Conservation (phyloP, 371 early-diverging fungal genomes). For the Umbelopsis sp. region DNA sequence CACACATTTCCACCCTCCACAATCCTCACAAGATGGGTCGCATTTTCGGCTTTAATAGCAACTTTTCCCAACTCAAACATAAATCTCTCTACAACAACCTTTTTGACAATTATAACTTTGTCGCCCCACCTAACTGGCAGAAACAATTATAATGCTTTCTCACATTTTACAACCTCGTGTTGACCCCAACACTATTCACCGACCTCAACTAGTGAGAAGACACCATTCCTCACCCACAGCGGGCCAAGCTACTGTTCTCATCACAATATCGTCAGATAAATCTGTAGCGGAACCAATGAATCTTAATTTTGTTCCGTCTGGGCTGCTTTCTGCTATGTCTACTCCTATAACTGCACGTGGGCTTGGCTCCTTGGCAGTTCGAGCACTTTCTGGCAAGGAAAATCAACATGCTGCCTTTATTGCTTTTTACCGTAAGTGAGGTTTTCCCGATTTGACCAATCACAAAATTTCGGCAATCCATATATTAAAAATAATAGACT, state of each 20-base stretch:
- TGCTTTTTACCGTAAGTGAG: conserved; percentile 15
- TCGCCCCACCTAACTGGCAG: not conserved
- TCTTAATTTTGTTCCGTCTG: conserved; percentile 8
- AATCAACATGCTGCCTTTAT: conserved; percentile 8
- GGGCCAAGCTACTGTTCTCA: conserved; percentile 8
- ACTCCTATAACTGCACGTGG: conserved; percentile 10
- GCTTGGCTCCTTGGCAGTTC: conserved; percentile 17
- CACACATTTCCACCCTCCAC: not conserved
- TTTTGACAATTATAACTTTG: not conserved
- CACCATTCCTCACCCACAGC: not conserved
- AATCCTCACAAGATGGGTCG: conserved; percentile 12
- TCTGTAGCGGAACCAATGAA: conserved; percentile 6
- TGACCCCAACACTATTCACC: conserved; percentile 2
- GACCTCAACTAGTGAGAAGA: not conserved
- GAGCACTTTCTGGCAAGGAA: conserved; percentile 6
- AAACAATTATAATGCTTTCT: conserved; percentile 9
- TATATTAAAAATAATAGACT: not conserved
- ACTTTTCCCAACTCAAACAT: conserved; percentile 5
- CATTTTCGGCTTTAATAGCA: conserved; percentile 2
- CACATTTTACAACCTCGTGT: conserved; percentile 6
- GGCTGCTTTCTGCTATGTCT: not conserved
- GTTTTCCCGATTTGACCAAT: not conserved
- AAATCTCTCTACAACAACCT: not conserved
- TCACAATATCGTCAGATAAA: conserved; percentile 1
- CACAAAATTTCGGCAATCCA: not conserved